A percentile compares a stretch with the other conserved stretches of the same genome.
These are phyloP conservation scores for Trichoderma simmonsii DNA, from an alignment of 2,329 filamentous ascomycete genomes.

Conservation along the genomic window DNA sequence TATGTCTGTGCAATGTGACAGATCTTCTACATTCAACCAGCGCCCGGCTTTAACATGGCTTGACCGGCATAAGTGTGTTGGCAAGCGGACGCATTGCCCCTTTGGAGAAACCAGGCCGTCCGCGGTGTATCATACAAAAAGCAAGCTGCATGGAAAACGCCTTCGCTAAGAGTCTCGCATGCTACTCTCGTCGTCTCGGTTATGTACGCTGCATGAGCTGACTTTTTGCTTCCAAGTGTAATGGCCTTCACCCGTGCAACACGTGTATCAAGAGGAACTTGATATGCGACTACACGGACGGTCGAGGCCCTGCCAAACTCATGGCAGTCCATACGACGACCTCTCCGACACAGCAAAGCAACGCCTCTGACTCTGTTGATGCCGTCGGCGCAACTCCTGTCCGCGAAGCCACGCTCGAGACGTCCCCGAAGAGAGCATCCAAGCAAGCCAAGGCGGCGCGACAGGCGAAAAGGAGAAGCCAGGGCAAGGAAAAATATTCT, in stretches of 20 bases:
- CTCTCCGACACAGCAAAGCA: background rate
- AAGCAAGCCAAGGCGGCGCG: background rate
- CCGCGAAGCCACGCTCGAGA: slow-evolving; percentile 3
- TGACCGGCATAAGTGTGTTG: slow-evolving; percentile 15
- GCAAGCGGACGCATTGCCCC: slow-evolving; percentile 16
- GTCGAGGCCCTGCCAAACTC: slow-evolving; percentile 11
- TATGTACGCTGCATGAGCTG: slow-evolving; percentile 12
- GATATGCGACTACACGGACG: slow-evolving; percentile 23
- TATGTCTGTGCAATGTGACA: slow-evolving; percentile 18
- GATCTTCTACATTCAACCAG: slow-evolving; percentile 8
- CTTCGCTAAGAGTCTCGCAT: slow-evolving; percentile 10
- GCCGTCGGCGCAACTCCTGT: background rate
- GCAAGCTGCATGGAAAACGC: slow-evolving; percentile 7
- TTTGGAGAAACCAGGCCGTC: slow-evolving; percentile 10
- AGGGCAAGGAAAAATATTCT: background rate
- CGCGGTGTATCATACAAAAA: background rate
- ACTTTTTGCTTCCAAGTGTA: slow-evolving; percentile 23
- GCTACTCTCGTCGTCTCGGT: slow-evolving; percentile 10
- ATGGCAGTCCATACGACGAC: slow-evolving; percentile 3
- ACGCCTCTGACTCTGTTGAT: slow-evolving; percentile 5
- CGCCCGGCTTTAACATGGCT: slow-evolving; percentile 14
- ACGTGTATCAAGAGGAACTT: slow-evolving; percentile 25
- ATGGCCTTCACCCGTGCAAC: slow-evolving; percentile 25
- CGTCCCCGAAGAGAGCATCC: background rate
- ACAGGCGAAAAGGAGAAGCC: slow-evolving; percentile 1